These are phyloP conservation scores for Aspergillus saccharolyticus DNA, from an alignment of 495 filamentous ascomycete genomes.

Conservation along the genomic window DNA sequence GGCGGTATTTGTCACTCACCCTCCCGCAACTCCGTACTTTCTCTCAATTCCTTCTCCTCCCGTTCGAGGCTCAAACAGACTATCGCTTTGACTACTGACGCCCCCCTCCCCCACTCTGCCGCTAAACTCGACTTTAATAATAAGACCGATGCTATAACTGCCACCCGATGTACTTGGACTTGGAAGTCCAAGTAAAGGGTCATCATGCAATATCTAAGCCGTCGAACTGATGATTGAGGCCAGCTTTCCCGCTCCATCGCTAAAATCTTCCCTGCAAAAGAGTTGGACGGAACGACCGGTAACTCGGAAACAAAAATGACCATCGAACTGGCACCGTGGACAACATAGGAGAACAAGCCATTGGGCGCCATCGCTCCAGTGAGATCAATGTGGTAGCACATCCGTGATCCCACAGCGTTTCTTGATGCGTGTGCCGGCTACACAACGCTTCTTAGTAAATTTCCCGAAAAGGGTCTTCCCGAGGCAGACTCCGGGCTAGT, in stretches of 20 bases:
- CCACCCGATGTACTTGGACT: too few relatives aligned
- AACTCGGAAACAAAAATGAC: background rate
- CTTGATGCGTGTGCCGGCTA: constrained; percentile 7
- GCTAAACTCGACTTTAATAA: background rate
- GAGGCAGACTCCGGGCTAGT: constrained; percentile 3
- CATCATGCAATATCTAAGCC: background rate
- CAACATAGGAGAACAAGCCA: constrained; percentile 10
- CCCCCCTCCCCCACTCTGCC: constrained; percentile 6
- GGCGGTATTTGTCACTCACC: constrained; percentile 8
- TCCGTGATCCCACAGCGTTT: constrained; percentile 8
- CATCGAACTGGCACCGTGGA: background rate
- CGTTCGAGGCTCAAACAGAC: constrained; percentile 13
- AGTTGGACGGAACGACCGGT: background rate
- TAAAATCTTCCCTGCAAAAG: background rate
- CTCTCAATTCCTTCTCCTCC: too few relatives aligned
- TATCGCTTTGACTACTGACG: constrained; percentile 13
- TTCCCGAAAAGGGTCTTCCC: constrained; percentile 14
- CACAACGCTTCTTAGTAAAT: constrained; percentile 6
- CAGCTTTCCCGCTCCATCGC: background rate
- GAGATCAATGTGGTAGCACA: constrained; percentile 10
- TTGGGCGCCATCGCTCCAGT: background rate
- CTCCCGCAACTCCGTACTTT: too few relatives aligned
- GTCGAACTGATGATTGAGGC: too few relatives aligned
- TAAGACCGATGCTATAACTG: background rate
- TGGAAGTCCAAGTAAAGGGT: background rate